Percentiles rank a stretch among this genome's conserved stretches.
phyloP scores from a whole-genome alignment of 2,329 filamentous ascomycete genomes.

The Periconia macrospinosa region DNA sequence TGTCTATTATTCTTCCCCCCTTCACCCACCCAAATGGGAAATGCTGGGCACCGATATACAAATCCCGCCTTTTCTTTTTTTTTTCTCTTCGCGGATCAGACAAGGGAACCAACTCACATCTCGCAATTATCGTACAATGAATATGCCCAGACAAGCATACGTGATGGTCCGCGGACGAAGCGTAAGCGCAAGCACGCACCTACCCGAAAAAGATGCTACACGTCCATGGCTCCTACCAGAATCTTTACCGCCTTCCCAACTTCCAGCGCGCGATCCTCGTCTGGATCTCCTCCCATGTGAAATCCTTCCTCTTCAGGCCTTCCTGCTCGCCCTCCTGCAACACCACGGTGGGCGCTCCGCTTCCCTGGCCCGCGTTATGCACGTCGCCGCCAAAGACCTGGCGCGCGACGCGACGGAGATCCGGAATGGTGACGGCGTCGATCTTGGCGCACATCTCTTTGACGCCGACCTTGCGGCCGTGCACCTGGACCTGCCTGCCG shows the following conservation, averaged over 20 bases:
- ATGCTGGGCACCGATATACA: too few species aligned
- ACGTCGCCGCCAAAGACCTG: slow-evolving; percentile 78
- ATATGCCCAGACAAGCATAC: background rate
- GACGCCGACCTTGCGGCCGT: slow-evolving; percentile 88
- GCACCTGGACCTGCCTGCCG: slow-evolving; percentile 93
- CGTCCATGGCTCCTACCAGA: background rate
- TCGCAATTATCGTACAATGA: background rate
- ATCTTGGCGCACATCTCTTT: slow-evolving; percentile 91
- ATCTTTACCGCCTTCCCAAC: slow-evolving; percentile 63
- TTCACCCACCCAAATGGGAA: too few species aligned
- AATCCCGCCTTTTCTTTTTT: too few species aligned
- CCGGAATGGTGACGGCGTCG: slow-evolving; percentile 75
- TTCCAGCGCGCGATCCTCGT: slow-evolving; percentile 82
- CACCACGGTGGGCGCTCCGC: slow-evolving; percentile 89
- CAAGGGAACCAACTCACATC: too few species aligned
- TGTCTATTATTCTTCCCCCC: too few species aligned
- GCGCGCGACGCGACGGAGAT: slow-evolving; percentile 79
- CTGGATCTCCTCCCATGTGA: slow-evolving; percentile 89
- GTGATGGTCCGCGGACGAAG: background rate
- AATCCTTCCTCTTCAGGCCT: slow-evolving; percentile 66
- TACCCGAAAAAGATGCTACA: background rate
- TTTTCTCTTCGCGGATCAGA: too few species aligned
- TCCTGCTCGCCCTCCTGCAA: slow-evolving; percentile 85
- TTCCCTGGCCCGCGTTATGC: slow-evolving; percentile 73
- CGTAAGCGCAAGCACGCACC: background rate